phyloP scores from a whole-genome alignment of 2,329 filamentous ascomycete genomes.

The Graphilbum ipis-grandicollis region DNA sequence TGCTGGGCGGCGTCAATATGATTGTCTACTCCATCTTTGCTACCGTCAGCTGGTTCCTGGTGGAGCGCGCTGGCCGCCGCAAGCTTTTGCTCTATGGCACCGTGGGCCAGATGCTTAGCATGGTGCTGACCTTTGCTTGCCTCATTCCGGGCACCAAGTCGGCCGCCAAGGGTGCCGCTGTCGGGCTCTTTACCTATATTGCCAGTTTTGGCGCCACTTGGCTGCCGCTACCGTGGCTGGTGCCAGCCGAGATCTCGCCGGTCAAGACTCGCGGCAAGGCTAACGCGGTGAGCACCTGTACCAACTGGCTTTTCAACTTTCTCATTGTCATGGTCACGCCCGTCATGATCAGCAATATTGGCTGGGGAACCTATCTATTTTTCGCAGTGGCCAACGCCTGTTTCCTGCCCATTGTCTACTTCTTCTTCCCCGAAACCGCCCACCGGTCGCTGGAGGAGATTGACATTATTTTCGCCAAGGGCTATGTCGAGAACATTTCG shows the following conservation, averaged over 20 bases:
- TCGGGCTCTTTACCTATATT: slow-evolving; percentile 45
- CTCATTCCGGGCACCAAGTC: slow-evolving; percentile 17
- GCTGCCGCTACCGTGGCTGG: slow-evolving; percentile 42
- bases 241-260: slow-evolving; percentile 40
- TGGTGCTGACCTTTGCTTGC: slow-evolving; percentile 31
- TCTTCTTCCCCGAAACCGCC: slow-evolving; percentile 37
- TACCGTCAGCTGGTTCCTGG: slow-evolving; percentile 31
- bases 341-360: slow-evolving; percentile 34
- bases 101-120: slow-evolving; percentile 40
- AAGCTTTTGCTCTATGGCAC: slow-evolving; percentile 47
- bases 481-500: slow-evolving; percentile 37
- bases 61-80: slow-evolving; percentile 38
- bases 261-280: slow-evolving; percentile 42
- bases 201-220: slow-evolving; percentile 36
- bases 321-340: slow-evolving; percentile 51
- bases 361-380: slow-evolving; percentile 36
- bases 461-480: slow-evolving; percentile 43
- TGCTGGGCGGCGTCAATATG: slow-evolving; percentile 37
- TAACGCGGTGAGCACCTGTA: slow-evolving; percentile 44
- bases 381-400: slow-evolving; percentile 35
- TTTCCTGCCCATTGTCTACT: slow-evolving; percentile 32
- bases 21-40: slow-evolving; percentile 39
- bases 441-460: slow-evolving; percentile 47
- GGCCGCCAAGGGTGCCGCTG: slow-evolving; percentile 18
- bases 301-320: slow-evolving; percentile 46